Evolutionary conservation across 768 basidiomycete species (phyloP).

Genomic region (Tricholoma furcatifolium): DNA sequence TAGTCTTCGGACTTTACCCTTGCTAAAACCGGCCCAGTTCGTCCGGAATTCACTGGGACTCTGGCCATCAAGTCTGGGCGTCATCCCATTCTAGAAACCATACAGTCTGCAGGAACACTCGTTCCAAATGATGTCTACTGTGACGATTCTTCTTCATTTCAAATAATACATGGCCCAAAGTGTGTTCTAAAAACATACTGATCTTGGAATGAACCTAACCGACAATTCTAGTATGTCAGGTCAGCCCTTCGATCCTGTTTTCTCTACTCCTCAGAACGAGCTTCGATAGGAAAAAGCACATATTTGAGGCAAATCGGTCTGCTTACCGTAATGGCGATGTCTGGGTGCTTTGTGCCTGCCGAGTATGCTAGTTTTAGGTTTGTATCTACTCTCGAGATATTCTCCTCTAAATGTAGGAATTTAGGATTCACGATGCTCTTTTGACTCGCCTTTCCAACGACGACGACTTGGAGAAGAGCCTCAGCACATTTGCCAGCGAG

Average conservation of each 20-base stretch:
- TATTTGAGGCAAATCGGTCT: conserved; percentile 88
- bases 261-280: not conserved
- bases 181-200: conserved; percentile 31
- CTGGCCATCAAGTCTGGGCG: conserved; percentile 86
- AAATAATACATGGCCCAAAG: conserved; percentile 92
- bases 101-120: conserved; percentile 64
- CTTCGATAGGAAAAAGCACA: conserved; percentile 77
- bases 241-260: conserved; percentile 11
- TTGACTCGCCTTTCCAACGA: conserved; percentile 91
- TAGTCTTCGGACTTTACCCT: not conserved
- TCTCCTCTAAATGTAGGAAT: not conserved
- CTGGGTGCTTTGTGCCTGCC: conserved; percentile 90
- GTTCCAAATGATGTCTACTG: conserved; percentile 92
- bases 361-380: conserved; percentile 90
- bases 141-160: conserved; percentile 80
- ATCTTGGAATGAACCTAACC: not conserved
- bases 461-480: conserved; percentile 83
- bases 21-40: conserved; percentile 45
- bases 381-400: not conserved
- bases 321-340: conserved; percentile 82
- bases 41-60: conserved; percentile 90
- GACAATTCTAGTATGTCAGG: conserved; percentile 42
- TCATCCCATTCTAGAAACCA: conserved; percentile 82
- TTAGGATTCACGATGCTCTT: conserved; percentile 78
- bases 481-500: conserved; percentile 95